phyloP scores from a whole-genome alignment of 176 grass and related monocot genomes.

The Lolium multiflorum region DNA sequence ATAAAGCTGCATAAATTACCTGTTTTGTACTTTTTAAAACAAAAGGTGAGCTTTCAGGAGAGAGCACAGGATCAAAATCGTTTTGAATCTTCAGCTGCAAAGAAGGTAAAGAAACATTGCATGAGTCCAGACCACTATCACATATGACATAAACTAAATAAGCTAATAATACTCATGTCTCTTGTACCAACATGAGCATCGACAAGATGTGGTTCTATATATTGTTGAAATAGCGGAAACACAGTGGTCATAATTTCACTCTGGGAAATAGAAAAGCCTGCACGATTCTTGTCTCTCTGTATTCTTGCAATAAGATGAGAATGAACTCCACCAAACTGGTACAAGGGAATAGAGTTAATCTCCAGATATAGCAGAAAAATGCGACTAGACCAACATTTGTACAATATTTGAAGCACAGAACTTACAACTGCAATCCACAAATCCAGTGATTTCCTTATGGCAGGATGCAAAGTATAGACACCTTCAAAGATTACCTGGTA shows the following conservation, averaged over 20 bases:
- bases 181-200: conserved; percentile 99
- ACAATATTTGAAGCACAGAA: conserved; percentile 36
- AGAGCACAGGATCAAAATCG: conserved; percentile 98
- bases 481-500: conserved; percentile 97
- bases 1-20: conserved; percentile 49
- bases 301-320: conserved; percentile 97
- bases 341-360: conserved; percentile 44
- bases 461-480: conserved; percentile 92
- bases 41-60: conserved; percentile 97
- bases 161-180: conserved; percentile 52
- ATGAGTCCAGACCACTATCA: conserved; percentile 40
- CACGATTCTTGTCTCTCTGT: conserved; percentile 94
- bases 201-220: conserved; percentile 99
- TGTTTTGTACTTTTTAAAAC: conserved; percentile 96
- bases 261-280: conserved; percentile 82
- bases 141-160: conserved; percentile 27
- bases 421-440: conserved; percentile 99
- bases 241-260: conserved; percentile 97
- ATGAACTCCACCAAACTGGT: conserved; percentile 96
- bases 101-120: conserved; percentile 33
- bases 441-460: conserved; percentile 94
- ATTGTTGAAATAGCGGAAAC: conserved; percentile 94
- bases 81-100: conserved; percentile 97
- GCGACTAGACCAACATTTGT: conserved; percentile 25
- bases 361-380: conserved; percentile 31